These are phyloP conservation scores for Pythium aquatile DNA, from an alignment of 352 stramenopile species.

Conservation along the genomic window DNA sequence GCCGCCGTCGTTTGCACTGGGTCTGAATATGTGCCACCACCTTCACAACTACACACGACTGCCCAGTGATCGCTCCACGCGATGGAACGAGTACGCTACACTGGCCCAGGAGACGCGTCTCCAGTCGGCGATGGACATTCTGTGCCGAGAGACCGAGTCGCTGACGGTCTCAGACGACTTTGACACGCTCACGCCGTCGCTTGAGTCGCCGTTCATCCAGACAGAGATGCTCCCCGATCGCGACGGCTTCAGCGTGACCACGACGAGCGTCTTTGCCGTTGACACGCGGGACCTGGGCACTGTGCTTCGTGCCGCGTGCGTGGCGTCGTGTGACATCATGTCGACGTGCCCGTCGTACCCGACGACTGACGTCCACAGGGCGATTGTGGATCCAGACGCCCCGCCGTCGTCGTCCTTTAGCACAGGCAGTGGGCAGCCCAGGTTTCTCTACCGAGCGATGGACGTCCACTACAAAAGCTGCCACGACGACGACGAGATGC, in stretches of 20 bases:
- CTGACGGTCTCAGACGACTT: slow-evolving; percentile 7
- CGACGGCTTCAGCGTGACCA: slow-evolving; percentile 31
- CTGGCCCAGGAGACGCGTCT: slow-evolving; percentile 16
- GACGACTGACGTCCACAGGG: slow-evolving; percentile 15
- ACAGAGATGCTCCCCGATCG: slow-evolving; percentile 13
- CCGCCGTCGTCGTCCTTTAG: neutral
- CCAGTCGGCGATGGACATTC: slow-evolving; percentile 16
- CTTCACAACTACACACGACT: slow-evolving; percentile 18
- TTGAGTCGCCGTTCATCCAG: slow-evolving; percentile 6
- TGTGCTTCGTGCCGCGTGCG: slow-evolving; percentile 26
- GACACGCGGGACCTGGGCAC: slow-evolving; percentile 29
- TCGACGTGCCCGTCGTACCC: slow-evolving; percentile 33
- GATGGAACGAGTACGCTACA: slow-evolving; percentile 16
- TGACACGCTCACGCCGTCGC: slow-evolving; percentile 8
- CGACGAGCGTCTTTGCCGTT: slow-evolving; percentile 35
- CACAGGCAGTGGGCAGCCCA: neutral
- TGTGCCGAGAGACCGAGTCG: slow-evolving; percentile 21
- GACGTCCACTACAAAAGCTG: slow-evolving; percentile 14
- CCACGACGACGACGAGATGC: slow-evolving; percentile 9
- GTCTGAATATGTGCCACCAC: slow-evolving; percentile 8
- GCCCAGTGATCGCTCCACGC: slow-evolving; percentile 5
- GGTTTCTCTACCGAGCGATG: slow-evolving; percentile 12
- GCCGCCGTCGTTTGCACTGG: slow-evolving; percentile 2
- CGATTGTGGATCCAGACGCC: slow-evolving; percentile 18
- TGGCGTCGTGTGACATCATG: slow-evolving; percentile 25